Evolutionary conservation across 768 basidiomycete genomes (phyloP).

Genomic region (Cystobasidium onofrii): DNA sequence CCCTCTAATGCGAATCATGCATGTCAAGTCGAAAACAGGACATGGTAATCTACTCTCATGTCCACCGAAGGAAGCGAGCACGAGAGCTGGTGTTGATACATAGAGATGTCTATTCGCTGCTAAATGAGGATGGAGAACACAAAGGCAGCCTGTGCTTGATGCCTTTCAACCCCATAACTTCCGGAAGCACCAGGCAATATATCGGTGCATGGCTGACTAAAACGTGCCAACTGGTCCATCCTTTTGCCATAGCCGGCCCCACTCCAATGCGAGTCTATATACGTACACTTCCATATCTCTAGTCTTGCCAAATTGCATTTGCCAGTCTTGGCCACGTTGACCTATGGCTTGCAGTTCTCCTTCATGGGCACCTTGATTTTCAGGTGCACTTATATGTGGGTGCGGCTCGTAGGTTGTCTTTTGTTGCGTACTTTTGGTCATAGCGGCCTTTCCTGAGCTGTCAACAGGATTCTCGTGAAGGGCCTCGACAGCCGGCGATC

Average conservation of each 20-base stretch:
- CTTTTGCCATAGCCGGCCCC: conserved; percentile 24
- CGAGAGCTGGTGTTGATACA: too few relatives aligned
- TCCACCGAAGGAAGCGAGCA: too few relatives aligned
- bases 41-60: too few relatives aligned
- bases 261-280: conserved; percentile 26
- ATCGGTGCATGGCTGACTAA: not conserved
- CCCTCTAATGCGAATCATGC: too few relatives aligned
- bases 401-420: conserved; percentile 5
- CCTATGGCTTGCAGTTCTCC: conserved; percentile 8
- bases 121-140: too few relatives aligned
- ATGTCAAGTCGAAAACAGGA: too few relatives aligned
- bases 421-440: not conserved
- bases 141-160: not conserved
- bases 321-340: conserved; percentile 10
- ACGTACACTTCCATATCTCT: conserved; percentile 28
- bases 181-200: too few relatives aligned
- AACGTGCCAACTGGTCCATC: conserved; percentile 7
- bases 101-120: too few relatives aligned
- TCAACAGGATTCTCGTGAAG: not conserved
- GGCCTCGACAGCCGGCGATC: not conserved
- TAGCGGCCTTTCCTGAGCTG: not conserved
- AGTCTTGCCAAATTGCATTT: conserved; percentile 30
- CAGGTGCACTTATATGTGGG: conserved; percentile 1
- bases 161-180: too few relatives aligned
- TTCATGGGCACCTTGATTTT: conserved; percentile 18